These are phyloP conservation scores for Cercophora scortea DNA, from an alignment of 495 filamentous ascomycete genomes.

Conservation along the genomic window DNA sequence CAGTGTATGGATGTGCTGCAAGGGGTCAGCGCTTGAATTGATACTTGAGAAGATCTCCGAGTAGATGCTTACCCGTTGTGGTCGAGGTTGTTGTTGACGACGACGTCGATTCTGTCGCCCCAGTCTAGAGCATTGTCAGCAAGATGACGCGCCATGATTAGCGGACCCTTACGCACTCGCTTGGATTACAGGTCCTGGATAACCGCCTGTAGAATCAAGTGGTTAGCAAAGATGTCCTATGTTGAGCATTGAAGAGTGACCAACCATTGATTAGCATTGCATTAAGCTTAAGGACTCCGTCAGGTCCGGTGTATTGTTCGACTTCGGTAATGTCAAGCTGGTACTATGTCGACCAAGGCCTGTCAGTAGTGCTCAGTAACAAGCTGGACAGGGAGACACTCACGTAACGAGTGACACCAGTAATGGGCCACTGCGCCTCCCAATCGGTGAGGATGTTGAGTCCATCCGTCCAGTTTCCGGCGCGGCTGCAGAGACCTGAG, in stretches of 20 bases:
- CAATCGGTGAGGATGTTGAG: not conserved
- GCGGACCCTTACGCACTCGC: not conserved
- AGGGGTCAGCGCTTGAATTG: not conserved
- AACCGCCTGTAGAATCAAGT: not conserved
- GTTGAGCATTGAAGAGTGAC: too few relatives aligned
- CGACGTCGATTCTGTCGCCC: conserved; percentile 2
- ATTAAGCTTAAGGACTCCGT: not conserved
- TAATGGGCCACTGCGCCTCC: not conserved
- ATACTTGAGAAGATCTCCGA: not conserved
- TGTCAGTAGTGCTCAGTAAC: not conserved
- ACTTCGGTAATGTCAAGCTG: not conserved
- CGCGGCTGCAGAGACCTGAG: not conserved
- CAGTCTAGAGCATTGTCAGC: not conserved
- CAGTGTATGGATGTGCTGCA: conserved; percentile 19
- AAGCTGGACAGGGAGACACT: not conserved
- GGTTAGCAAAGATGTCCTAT: too few relatives aligned
- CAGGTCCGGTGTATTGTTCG: not conserved
- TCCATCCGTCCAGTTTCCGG: not conserved
- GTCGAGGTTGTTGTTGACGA: not conserved
- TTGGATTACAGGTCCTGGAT: not conserved
- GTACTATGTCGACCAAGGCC: not conserved
- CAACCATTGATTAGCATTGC: conserved; percentile 2
- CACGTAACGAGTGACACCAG: not conserved
- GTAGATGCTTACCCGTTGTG: not conserved
- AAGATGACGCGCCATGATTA: not conserved